A percentile compares a stretch with the other conserved stretches of the same genome.
These are phyloP conservation scores for Planoprotostelium fungivorum DNA, from an alignment of 78 protist species.

Conservation along the genomic window DNA sequence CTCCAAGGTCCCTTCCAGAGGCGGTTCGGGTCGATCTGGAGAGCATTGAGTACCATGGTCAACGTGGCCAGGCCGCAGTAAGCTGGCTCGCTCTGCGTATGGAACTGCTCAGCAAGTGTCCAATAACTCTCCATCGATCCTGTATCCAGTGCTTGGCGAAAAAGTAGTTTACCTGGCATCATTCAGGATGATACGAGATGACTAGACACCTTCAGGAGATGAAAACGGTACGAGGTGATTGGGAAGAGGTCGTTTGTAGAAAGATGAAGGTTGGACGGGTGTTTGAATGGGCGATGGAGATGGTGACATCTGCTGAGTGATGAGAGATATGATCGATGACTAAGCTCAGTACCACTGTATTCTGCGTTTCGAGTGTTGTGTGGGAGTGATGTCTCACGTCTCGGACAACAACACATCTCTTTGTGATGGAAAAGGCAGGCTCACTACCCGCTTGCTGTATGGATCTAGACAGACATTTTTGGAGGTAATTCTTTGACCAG, in stretches of 20 bases:
- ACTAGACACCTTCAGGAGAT: background rate
- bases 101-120: slow-evolving; percentile 63
- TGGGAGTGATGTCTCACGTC: no score
- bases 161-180: background rate
- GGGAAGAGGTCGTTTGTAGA: background rate
- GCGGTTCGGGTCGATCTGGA: slow-evolving; percentile 71
- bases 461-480: no score
- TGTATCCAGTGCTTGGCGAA: slow-evolving; percentile 26
- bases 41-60: slow-evolving; percentile 79
- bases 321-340: no score
- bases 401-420: no score
- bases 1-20: slow-evolving; percentile 89
- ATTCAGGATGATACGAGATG: background rate
- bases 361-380: no score
- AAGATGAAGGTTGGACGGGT: no score
- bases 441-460: no score
- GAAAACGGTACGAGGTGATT: background rate
- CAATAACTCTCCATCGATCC: slow-evolving; percentile 74
- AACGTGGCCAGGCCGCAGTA: slow-evolving; percentile 82
- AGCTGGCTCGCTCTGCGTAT: slow-evolving; percentile 72
- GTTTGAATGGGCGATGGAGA: no score
- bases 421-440: no score
- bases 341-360: no score
- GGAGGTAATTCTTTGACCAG: no score
- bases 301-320: no score